Percentiles rank a stretch among this genome's conserved stretches.
These are phyloP conservation scores for Colletotrichum sp. DNA, from an alignment of 2,329 filamentous ascomycete genomes.

Conservation along the genomic window DNA sequence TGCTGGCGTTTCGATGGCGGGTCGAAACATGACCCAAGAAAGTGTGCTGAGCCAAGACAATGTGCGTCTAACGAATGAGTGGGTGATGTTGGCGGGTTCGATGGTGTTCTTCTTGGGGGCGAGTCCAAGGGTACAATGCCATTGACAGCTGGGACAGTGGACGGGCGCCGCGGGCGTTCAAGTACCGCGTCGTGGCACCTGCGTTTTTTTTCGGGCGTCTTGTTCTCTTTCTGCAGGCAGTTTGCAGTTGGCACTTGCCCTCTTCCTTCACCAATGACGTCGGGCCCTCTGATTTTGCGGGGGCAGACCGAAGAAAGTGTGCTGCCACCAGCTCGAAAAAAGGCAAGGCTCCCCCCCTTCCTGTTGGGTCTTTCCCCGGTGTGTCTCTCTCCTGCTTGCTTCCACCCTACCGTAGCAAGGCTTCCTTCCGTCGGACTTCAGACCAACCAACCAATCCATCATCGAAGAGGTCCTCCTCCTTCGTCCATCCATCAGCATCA, in stretches of 20 bases:
- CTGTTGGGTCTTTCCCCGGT: background rate
- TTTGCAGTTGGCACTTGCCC: background rate
- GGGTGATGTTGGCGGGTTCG: background rate
- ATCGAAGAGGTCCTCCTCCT: background rate
- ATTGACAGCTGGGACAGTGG: background rate
- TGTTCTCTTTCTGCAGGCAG: background rate
- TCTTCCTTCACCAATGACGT: conserved; percentile 2
- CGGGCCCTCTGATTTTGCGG: background rate
- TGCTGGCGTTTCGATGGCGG: background rate
- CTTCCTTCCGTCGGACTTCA: background rate
- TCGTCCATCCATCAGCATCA: background rate
- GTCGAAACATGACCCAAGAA: conserved; percentile 3
- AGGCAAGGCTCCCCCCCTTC: background rate
- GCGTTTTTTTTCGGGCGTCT: background rate
- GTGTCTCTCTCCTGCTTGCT: background rate
- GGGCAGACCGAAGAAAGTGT: background rate
- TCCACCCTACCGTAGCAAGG: background rate
- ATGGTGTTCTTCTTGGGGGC: background rate
- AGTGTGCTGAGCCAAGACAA: background rate
- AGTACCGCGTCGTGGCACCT: background rate
- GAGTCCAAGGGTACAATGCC: background rate
- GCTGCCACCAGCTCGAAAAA: background rate
- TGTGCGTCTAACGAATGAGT: background rate
- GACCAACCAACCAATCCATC: background rate
- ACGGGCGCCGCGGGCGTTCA: background rate